phyloP scores from a whole-genome alignment of 805 yeast genomes.

The Metschnikowia kofuensis region DNA sequence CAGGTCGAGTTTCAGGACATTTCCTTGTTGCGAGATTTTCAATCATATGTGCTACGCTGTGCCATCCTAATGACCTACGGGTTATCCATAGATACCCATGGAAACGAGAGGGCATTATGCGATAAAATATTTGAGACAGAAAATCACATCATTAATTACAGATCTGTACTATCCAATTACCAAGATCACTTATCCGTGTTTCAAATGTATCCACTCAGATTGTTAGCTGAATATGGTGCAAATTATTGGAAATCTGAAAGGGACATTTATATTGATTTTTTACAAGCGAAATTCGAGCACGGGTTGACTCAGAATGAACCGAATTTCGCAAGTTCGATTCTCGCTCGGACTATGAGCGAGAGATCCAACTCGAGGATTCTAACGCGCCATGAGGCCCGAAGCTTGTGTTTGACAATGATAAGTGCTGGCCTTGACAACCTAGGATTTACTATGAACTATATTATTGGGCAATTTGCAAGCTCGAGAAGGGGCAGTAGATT shows the following conservation, averaged over 20 bases:
- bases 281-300: constrained; percentile 21
- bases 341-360: constrained; percentile 22
- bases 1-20: constrained; percentile 26
- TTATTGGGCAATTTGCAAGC: constrained; percentile 57
- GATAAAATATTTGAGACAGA: constrained; percentile 55
- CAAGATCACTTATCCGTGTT: constrained; percentile 53
- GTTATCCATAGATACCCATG: constrained; percentile 41
- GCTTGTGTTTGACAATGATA: constrained; percentile 70
- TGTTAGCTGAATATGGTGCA: constrained; percentile 14
- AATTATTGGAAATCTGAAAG: constrained; percentile 36
- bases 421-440: constrained; percentile 79
- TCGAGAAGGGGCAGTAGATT: constrained; percentile 33
- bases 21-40: constrained; percentile 41
- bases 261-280: constrained; percentile 45
- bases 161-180: constrained; percentile 56
- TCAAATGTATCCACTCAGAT: constrained; percentile 26
- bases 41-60: constrained; percentile 49
- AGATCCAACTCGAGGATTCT: not conserved
- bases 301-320: constrained; percentile 17
- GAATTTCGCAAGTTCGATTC: constrained; percentile 29
- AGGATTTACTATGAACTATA: constrained; percentile 58
- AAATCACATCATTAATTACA: constrained; percentile 50
- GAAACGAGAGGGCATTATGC: constrained; percentile 36
- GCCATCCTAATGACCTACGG: constrained; percentile 56
- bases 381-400: constrained; percentile 42